phyloP scores from a whole-genome alignment of 2,329 filamentous ascomycete genomes.

The Fusarium begoniae region DNA sequence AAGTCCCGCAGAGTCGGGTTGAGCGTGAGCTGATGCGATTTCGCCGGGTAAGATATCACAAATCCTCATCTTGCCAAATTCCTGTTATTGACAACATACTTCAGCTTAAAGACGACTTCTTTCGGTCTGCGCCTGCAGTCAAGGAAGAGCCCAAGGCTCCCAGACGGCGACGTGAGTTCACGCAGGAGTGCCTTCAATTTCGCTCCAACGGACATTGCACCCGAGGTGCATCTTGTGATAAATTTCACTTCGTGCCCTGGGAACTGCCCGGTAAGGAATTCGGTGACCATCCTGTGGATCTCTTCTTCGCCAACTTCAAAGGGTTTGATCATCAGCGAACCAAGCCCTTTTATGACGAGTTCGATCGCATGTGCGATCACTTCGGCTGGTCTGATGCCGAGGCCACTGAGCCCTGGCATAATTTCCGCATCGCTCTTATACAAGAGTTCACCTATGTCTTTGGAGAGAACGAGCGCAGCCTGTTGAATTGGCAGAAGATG shows the following conservation, averaged over 20 bases:
- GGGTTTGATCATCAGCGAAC: background rate
- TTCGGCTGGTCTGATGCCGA: background rate
- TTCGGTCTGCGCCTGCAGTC: background rate
- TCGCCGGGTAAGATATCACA: background rate
- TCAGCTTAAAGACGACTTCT: background rate
- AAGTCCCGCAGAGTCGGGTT: background rate
- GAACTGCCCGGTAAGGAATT: background rate
- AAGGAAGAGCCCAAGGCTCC: background rate
- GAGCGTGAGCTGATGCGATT: background rate
- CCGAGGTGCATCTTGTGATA: background rate
- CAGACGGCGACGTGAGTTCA: background rate
- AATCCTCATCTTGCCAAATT: no score
- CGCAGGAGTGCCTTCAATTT: background rate
- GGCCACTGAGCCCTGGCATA: background rate
- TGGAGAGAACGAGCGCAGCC: background rate
- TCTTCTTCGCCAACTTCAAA: slow-evolving; percentile 16
- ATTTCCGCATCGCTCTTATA: slow-evolving; percentile 8
- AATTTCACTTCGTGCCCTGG: background rate
- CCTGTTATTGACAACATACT: background rate
- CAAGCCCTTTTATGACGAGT: slow-evolving; percentile 13
- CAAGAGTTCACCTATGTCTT: slow-evolving; percentile 15
- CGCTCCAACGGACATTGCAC: background rate
- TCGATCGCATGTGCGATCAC: background rate
- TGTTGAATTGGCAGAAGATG: slow-evolving; percentile 15
- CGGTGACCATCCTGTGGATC: background rate